Base-by-base conservation (phyloP, 805 yeast species). In the Metschnikowia picachoensis region DNA sequence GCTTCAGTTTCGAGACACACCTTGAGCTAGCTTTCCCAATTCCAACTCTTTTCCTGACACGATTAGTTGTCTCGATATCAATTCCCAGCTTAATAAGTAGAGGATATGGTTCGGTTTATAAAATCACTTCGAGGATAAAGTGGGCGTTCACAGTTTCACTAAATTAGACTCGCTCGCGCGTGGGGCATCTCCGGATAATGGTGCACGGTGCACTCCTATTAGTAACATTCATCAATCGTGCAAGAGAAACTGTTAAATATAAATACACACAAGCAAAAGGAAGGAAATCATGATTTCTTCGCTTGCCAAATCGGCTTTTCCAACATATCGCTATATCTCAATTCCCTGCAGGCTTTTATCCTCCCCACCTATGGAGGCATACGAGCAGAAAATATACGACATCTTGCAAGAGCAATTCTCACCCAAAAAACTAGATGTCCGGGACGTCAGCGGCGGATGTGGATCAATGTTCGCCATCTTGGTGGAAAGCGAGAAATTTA, bases 391-490 rank as follows among this genome's bases (percentile, higher is more conserved):
- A 61, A 77, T 90, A 25, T 83, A 70, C 58, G 67, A 73, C 25
- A 80, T 80, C 46, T 69, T 90, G 34, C 58, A 72, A 10, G 64
- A 71, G 20, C 75, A 75, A 44, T 77, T 92, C 39, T 54, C 70
- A 7, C 97, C 99, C 2, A 63, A 67, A 29, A 66, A 65, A 31
- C 68, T 91, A 38, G 73, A 75, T 27, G 97, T 92, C 7, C 72
- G 75, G 52, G 98, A 92, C 61, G 82, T 92, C 8, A 83, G 94
- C 27, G 98, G 74, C 15, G 99, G 99, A 0, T 94, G 99, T 67
- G 99, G 99, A 1, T 90, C 97, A 7, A 94, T 94, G 99, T 94
- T 89, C 68, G 89, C 96, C 39, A 92, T 94, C 41, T 70, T 75
- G 48, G 78, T 94, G 14, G 85, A 82, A 38, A 82, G 94, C 44